A percentile compares a stretch with the other conserved stretches of the same genome.
Evolutionary conservation across 1,139 yeast genomes (phyloP).

Genomic region (Candida pseudoviswanathii): DNA sequence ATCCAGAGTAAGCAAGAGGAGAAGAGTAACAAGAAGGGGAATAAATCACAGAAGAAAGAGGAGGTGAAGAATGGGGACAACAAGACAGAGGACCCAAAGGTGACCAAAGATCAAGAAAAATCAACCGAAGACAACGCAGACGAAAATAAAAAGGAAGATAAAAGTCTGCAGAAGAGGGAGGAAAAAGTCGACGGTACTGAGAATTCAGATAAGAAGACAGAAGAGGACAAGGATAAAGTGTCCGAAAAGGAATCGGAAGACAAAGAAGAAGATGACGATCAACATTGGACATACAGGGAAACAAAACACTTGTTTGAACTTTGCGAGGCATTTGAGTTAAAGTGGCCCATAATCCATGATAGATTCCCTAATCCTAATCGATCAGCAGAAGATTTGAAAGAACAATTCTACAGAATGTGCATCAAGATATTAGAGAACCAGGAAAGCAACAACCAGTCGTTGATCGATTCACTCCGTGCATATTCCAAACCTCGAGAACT

Average conservation of each 20-base stretch:
- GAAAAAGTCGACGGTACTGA: conserved; percentile 2
- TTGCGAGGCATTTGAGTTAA: conserved; percentile 72
- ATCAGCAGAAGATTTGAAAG: conserved; percentile 76
- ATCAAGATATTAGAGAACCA: conserved; percentile 47
- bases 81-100: conserved; percentile 3
- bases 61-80: neutral
- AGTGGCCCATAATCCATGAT: conserved; percentile 86
- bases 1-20: conserved; percentile 15
- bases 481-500: conserved; percentile 70
- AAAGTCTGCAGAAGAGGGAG: neutral
- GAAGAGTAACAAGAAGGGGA: conserved; percentile 10
- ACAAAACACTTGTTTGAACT: conserved; percentile 74
- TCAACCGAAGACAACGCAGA: conserved; percentile 7
- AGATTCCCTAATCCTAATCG: conserved; percentile 55
- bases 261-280: conserved; percentile 9
- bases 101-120: conserved; percentile 9
- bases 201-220: neutral
- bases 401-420: conserved; percentile 64
- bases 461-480: conserved; percentile 52
- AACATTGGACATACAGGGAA: conserved; percentile 73
- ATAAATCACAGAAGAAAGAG: conserved; percentile 3
- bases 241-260: conserved; percentile 10
- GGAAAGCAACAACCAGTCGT: conserved; percentile 45
- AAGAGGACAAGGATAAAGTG: conserved; percentile 6
- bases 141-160: conserved; percentile 9